Conservation (phyloP, 2,329 filamentous ascomycete genomes). For the Fusarium sublunatum region DNA sequence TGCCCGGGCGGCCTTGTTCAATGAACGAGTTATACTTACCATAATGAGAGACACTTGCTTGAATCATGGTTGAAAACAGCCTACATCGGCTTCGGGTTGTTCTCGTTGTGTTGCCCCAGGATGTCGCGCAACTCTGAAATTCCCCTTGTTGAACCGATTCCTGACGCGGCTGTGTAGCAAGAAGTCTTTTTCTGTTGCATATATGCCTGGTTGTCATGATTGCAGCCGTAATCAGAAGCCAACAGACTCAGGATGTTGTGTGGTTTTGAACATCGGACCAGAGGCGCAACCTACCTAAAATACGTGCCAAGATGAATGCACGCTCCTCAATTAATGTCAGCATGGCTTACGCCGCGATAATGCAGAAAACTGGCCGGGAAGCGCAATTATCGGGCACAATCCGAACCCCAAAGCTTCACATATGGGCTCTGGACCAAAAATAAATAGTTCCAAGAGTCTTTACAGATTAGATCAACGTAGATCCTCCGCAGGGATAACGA, state of each 20-base stretch:
- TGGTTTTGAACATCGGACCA: background rate
- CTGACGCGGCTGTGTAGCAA: background rate
- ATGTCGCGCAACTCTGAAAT: background rate
- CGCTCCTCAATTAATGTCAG: constrained; percentile 1
- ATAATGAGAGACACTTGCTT: too few species aligned
- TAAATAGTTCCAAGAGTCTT: constrained; percentile 9
- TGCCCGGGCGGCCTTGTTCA: too few species aligned
- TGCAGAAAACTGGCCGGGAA: constrained; percentile 10
- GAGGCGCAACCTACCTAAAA: too few species aligned
- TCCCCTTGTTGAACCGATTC: constrained; percentile 1
- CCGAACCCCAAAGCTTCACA: constrained; percentile 11
- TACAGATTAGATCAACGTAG: constrained; percentile 8
- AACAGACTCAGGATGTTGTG: background rate
- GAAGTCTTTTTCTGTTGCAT: background rate
- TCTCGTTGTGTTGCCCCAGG: background rate
- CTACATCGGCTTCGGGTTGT: background rate
- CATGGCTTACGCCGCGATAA: constrained; percentile 8
- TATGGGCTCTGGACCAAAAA: background rate
- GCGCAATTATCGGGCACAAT: constrained; percentile 8
- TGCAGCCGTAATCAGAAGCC: background rate
- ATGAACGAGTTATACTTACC: too few species aligned
- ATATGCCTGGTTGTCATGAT: background rate
- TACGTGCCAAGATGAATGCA: too few species aligned
- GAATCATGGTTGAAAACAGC: constrained; percentile 1
- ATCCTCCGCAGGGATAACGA: constrained; percentile 5